Evolutionary conservation across 1,284 basidiomycete genomes (phyloP).

Genomic region (Spongispora temasekensis): DNA sequence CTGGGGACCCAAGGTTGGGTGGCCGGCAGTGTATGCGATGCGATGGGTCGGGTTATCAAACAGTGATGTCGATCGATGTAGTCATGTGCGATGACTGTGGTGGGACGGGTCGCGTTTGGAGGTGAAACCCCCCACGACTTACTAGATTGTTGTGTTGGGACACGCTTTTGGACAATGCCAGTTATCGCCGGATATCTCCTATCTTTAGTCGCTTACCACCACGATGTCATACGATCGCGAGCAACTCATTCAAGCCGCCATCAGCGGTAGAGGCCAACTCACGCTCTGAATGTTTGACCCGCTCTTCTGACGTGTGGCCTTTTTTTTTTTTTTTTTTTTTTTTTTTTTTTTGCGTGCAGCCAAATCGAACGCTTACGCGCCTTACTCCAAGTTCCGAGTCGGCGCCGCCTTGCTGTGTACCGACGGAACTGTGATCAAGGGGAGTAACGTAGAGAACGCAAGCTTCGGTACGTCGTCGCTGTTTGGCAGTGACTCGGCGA

Average conservation of each 20-base stretch:
- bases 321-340: neutral
- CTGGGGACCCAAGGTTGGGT: conserved; percentile 73
- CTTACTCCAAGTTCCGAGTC: conserved; percentile 88
- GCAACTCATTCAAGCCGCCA: neutral
- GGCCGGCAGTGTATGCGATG: conserved; percentile 67
- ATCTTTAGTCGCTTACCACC: neutral
- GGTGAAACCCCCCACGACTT: conserved; percentile 2
- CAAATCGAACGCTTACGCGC: conserved; percentile 61
- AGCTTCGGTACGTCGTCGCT: conserved; percentile 64
- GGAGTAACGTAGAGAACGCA: conserved; percentile 91
- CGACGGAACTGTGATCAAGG: conserved; percentile 74
- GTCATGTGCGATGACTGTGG: conserved; percentile 51
- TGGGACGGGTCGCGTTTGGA: conserved; percentile 60
- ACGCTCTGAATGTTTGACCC: too few species aligned
- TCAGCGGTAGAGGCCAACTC: too few species aligned
- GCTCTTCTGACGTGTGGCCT: too few species aligned
- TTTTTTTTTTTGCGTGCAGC: conserved; percentile 43
- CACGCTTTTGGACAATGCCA: too few species aligned
- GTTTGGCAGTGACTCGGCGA: too few species aligned
- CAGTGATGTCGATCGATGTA: conserved; percentile 58
- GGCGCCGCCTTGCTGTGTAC: conserved; percentile 78
- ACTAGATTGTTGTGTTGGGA: too few species aligned
- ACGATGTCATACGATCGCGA: neutral
- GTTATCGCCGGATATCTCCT: neutral
- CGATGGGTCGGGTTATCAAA: conserved; percentile 54